Evolutionary conservation across 306 rosid genomes (phyloP).

Genomic region (Canavalia gladiata): DNA sequence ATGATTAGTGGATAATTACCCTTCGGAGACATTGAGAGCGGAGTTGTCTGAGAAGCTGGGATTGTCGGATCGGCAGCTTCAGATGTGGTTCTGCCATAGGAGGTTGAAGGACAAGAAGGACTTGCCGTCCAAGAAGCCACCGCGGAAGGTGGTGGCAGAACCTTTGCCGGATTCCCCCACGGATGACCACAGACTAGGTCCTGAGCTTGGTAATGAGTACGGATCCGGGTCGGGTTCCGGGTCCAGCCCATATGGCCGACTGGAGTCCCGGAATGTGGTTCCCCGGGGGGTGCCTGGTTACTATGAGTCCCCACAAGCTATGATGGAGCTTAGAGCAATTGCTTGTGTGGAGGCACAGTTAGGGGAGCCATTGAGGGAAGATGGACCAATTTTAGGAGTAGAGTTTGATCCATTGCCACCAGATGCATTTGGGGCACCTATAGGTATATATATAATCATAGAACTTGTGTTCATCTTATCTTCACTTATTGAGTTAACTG

Average conservation of each 20-base stretch:
- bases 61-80: conserved; percentile 96
- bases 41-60: conserved; percentile 89
- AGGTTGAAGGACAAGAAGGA: conserved; percentile 96
- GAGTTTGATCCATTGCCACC: conserved; percentile 97
- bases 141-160: conserved; percentile 50
- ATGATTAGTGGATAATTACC: conserved; percentile 91
- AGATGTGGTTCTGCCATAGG: conserved; percentile 99
- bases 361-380: conserved; percentile 90
- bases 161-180: conserved; percentile 70
- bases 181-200: conserved; percentile 63
- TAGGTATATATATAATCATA: conserved; percentile 60
- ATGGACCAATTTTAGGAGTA: conserved; percentile 89
- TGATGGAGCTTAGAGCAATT: conserved; percentile 80
- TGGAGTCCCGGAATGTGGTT: conserved; percentile 63
- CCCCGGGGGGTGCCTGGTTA: conserved; percentile 65
- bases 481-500: conserved; percentile 31
- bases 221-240: conserved; percentile 93
- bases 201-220: conserved; percentile 80
- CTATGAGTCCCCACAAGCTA: conserved; percentile 69
- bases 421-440: conserved; percentile 91
- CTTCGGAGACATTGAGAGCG: conserved; percentile 78
- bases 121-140: conserved; percentile 59
- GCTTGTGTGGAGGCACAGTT: conserved; percentile 87
- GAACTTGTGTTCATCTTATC: conserved; percentile 19
- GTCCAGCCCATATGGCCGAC: conserved; percentile 70